Percentiles rank a stretch among this genome's conserved stretches.
Conservation (phyloP, 2,329 filamentous ascomycete genomes). For the Davidsoniella neocaledoniae region DNA sequence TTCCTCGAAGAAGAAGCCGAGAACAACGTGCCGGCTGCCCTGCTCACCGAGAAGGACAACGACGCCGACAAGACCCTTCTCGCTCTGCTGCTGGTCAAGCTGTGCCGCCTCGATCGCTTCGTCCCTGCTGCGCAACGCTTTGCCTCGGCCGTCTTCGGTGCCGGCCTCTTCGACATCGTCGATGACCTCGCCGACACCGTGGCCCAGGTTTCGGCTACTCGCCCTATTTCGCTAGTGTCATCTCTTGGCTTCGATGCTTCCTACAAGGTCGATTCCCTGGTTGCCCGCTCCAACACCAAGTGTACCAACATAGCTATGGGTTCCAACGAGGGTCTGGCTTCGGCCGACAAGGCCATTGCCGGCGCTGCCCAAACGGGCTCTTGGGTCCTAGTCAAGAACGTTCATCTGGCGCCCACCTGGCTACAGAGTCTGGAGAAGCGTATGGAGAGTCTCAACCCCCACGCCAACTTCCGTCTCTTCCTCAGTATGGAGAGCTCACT, state of each 20-base stretch:
- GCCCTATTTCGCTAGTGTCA: slow-evolving; percentile 81
- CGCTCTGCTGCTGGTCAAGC: slow-evolving; percentile 78
- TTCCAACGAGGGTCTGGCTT: slow-evolving; percentile 82
- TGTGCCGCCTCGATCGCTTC: slow-evolving; percentile 90
- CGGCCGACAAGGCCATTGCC: slow-evolving; percentile 86
- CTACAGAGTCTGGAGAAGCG: slow-evolving; percentile 93
- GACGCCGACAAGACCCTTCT: slow-evolving; percentile 59
- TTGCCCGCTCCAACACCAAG: slow-evolving; percentile 62
- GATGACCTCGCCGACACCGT: slow-evolving; percentile 79
- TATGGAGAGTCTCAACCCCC: slow-evolving; percentile 85
- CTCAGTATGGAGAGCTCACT: slow-evolving; percentile 94
- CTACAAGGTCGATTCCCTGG: slow-evolving; percentile 94
- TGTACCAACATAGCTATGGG: slow-evolving; percentile 99
- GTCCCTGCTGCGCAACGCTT: slow-evolving; percentile 89
- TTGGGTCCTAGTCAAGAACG: slow-evolving; percentile 98
- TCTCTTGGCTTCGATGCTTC: slow-evolving; percentile 95
- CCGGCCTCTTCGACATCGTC: slow-evolving; percentile 63
- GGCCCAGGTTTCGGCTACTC: slow-evolving; percentile 63
- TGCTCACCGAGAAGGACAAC: slow-evolving; percentile 39
- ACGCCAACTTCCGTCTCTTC: slow-evolving; percentile 86
- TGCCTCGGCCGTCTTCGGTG: slow-evolving; percentile 68
- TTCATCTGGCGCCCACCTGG: slow-evolving; percentile 91
- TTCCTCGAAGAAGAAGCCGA: slow-evolving; percentile 75
- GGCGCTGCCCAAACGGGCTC: slow-evolving; percentile 80
- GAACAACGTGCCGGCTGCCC: slow-evolving; percentile 60